Evolutionary conservation across 2,329 filamentous ascomycete genomes (phyloP), one percentile per base, ranked within the genome.

Genomic region (Dactylella cylindrospora): DNA sequence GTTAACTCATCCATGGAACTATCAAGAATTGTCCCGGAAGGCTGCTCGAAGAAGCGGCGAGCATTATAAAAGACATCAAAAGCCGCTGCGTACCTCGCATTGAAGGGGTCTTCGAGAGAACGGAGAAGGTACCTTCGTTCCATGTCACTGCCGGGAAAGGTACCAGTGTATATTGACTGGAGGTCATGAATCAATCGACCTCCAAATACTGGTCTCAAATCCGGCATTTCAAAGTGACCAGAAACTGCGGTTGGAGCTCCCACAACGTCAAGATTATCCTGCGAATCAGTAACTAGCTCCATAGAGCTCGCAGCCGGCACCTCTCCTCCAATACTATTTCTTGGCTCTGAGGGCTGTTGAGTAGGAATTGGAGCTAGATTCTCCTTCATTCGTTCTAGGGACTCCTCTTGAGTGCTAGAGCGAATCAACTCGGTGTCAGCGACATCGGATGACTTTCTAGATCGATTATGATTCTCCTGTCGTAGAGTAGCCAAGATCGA

Each of bases 21-120:
- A 40, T 49, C 46, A 23, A 61, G 33, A 12, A 47, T 43, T 3
- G 47, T 61, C 12, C 47, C 29, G 13, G 39, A 52, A 13, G 46
- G 26, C 7, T 13, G 13, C 9, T 47, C 36, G 17, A 53, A 61
- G 13, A 61, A 61, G 9, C 47, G 55, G 1, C 47, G 46, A 12
- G 55, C 33, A 32, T 61, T 61, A 32, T 61, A 61, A 26, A 61
- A 61, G 5, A 61, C 36, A n/a, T 61, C 55, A 26, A 61, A 61
- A 13, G 40, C 29, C 12, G 47, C 22, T 3, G 26, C 53, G 15
- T 61, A 61, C 33, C 26, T 61, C 25, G 55, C 47, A 15, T 61
- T 35, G 23, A 61, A 61, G 8, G 33, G 6, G 4, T 61, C 47
- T 23, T 61, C 55, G 26, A 61, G 39, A 15, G 29, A 22, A 25